phyloP scores from a whole-genome alignment of 176 grass and related monocot species.

The Carex pumila region DNA sequence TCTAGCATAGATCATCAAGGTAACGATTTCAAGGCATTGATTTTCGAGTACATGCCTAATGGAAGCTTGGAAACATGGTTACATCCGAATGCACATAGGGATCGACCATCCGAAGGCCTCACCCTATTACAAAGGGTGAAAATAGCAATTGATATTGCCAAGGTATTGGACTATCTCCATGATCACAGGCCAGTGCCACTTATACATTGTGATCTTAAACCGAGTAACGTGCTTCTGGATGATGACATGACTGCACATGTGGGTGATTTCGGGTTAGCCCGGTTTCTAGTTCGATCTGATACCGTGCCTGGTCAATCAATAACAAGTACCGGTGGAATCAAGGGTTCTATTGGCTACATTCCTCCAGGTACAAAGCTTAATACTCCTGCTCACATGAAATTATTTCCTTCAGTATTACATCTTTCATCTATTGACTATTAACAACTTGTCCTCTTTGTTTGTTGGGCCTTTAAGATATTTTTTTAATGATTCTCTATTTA shows the following conservation, averaged over 20 bases:
- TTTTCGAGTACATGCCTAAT: slow-evolving; percentile 45
- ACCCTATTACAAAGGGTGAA: slow-evolving; percentile 30
- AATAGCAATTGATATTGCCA: slow-evolving; percentile 36
- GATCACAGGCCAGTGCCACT: slow-evolving; percentile 27
- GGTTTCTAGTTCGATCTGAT: slow-evolving; percentile 17
- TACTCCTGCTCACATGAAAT: not conserved
- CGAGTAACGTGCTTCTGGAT: slow-evolving; percentile 42
- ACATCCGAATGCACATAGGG: slow-evolving; percentile 6
- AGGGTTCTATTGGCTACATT: slow-evolving; percentile 41
- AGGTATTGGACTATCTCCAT: slow-evolving; percentile 41
- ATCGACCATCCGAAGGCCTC: not conserved
- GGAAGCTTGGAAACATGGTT: slow-evolving; percentile 34
- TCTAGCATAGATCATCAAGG: slow-evolving; percentile 38
- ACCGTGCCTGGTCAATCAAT: not conserved
- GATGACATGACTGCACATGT: slow-evolving; percentile 28
- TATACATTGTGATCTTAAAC: slow-evolving; percentile 51
- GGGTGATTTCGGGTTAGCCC: slow-evolving; percentile 42
- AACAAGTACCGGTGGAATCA: slow-evolving; percentile 10
- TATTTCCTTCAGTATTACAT: not conserved
- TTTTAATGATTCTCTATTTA: too few relatives aligned
- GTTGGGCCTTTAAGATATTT: too few relatives aligned
- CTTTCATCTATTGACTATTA: not conserved
- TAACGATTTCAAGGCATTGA: slow-evolving; percentile 43
- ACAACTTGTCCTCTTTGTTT: too few relatives aligned
- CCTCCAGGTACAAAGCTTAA: slow-evolving; percentile 30